These are phyloP conservation scores for Arthromyces matolae DNA, from an alignment of 768 basidiomycete species.

Conservation along the genomic window DNA sequence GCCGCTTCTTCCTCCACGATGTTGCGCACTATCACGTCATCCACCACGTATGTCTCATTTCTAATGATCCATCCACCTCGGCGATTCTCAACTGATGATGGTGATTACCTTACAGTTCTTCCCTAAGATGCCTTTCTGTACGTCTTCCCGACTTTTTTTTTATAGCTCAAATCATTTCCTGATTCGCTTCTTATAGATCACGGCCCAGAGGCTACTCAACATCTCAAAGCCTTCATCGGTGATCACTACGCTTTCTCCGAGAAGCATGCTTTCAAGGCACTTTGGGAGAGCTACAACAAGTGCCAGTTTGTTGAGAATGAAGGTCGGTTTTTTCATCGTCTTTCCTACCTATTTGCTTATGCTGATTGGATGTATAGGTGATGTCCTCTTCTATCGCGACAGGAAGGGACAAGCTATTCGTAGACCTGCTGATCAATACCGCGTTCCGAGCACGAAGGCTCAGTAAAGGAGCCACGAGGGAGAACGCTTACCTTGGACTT, in stretches of 20 bases:
- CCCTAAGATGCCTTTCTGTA: slow-evolving; percentile 58
- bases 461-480: background rate
- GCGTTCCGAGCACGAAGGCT: slow-evolving; percentile 8
- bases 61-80: background rate
- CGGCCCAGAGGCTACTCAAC: slow-evolving; percentile 46
- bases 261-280: slow-evolving; percentile 39
- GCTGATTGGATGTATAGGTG: slow-evolving; percentile 30
- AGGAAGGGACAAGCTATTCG: slow-evolving; percentile 35
- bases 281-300: slow-evolving; percentile 53
- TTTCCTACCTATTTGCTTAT: background rate
- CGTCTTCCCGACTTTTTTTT: slow-evolving; percentile 14
- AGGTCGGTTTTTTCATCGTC: slow-evolving; percentile 27
- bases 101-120: slow-evolving; percentile 41
- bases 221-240: slow-evolving; percentile 46
- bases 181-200: slow-evolving; percentile 33
- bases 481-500: no score
- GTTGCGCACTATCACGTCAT: slow-evolving; percentile 62
- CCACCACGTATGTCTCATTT: slow-evolving; percentile 54
- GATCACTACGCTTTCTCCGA: slow-evolving; percentile 46
- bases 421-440: slow-evolving; percentile 27
- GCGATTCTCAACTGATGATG: background rate
- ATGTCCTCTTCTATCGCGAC: slow-evolving; percentile 44
- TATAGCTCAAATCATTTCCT: background rate
- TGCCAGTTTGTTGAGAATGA: slow-evolving; percentile 60
- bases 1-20: slow-evolving; percentile 62